Percentiles rank a stretch among this genome's conserved stretches.
phyloP scores from a whole-genome alignment of 352 stramenopile genomes.

The Phytophthora quininea region DNA sequence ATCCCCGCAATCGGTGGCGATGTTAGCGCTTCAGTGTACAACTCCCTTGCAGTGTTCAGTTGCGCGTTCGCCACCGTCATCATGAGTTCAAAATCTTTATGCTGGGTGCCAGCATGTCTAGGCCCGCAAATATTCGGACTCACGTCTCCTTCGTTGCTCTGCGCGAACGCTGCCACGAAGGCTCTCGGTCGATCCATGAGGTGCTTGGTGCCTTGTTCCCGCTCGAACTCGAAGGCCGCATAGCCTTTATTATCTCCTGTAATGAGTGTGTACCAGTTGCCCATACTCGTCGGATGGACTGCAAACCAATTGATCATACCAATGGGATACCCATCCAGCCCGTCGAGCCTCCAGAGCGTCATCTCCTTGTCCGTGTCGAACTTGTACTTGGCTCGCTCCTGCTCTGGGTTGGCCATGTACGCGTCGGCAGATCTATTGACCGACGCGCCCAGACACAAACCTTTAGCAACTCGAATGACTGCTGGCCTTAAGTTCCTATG shows the following conservation, averaged over 20 bases:
- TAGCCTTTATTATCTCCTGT: conserved; percentile 95
- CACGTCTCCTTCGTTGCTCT: conserved; percentile 94
- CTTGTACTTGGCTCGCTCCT: conserved; percentile 80
- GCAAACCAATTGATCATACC: conserved; percentile 95
- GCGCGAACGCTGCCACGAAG: conserved; percentile 94
- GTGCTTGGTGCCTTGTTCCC: conserved; percentile 78
- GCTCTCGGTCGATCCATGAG: conserved; percentile 78
- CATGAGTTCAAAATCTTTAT: conserved; percentile 85
- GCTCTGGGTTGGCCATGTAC: conserved; percentile 88
- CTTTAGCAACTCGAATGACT: conserved; percentile 65
- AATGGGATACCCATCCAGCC: conserved; percentile 79
- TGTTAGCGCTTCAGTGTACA: conserved; percentile 58
- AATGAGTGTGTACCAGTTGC: conserved; percentile 93
- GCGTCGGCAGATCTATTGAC: conserved; percentile 90
- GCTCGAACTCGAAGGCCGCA: conserved; percentile 89
- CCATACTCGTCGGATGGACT: conserved; percentile 94
- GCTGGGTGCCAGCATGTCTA: conserved; percentile 61
- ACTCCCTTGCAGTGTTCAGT: conserved; percentile 58
- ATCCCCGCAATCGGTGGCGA: conserved; percentile 43
- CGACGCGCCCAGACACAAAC: conserved; percentile 73
- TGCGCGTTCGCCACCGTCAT: conserved; percentile 78
- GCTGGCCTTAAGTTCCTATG: conserved; percentile 76
- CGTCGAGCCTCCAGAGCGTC: conserved; percentile 89
- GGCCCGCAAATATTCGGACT: conserved; percentile 91
- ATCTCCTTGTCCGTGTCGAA: conserved; percentile 93